Evolutionary conservation across 306 rosid genomes (phyloP).

Genomic region (Fagus crenata): DNA sequence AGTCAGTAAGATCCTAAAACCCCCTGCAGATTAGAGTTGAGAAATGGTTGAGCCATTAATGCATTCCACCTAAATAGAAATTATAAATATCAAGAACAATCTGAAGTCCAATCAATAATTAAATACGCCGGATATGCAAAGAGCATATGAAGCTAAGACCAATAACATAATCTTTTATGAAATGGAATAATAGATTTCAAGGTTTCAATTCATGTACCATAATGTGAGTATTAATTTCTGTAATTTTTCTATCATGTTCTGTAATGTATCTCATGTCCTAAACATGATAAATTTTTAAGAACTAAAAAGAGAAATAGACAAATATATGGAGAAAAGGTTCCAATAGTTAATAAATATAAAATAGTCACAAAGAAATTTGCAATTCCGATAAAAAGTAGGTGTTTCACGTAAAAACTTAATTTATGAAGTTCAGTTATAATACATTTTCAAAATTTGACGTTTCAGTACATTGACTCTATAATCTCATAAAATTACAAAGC

Average conservation of each 20-base stretch:
- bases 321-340: constrained; percentile 16
- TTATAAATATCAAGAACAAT: not conserved
- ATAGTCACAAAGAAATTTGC: not conserved
- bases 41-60: constrained; percentile 9
- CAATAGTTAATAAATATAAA: not conserved
- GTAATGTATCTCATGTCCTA: not conserved
- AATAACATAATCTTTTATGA: not conserved
- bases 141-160: not conserved
- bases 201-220: not conserved
- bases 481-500: too few species aligned
- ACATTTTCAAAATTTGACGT: too few species aligned
- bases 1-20: constrained; percentile 73
- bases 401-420: not conserved
- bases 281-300: not conserved
- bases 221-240: not conserved
- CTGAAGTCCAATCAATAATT: not conserved
- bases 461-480: too few species aligned
- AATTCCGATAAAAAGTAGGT: not conserved
- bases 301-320: not conserved
- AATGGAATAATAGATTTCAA: not conserved
- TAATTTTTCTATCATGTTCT: not conserved
- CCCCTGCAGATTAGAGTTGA: constrained; percentile 63
- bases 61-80: not conserved
- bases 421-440: too few species aligned
- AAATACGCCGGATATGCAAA: not conserved